phyloP scores from a whole-genome alignment of 2,329 filamentous ascomycete genomes.

The Trichocomaceae sp. region DNA sequence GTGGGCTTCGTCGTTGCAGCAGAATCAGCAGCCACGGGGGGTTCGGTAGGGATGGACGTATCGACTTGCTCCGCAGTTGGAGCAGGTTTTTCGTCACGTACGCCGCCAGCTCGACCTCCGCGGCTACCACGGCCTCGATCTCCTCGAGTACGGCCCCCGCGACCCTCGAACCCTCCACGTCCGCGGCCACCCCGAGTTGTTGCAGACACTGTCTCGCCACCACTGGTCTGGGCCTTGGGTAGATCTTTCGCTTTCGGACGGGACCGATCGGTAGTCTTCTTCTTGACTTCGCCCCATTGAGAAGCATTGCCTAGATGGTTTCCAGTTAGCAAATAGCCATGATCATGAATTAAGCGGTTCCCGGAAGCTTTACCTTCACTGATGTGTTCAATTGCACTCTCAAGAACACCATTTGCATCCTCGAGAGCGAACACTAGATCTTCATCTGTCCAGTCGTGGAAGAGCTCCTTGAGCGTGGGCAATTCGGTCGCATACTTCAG shows the following conservation, averaged over 20 bases:
- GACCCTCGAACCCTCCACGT: conserved; percentile 41
- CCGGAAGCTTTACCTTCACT: conserved; percentile 38
- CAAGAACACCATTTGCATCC: conserved; percentile 54
- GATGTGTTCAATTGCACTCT: conserved; percentile 46
- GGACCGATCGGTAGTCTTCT: conserved; percentile 43
- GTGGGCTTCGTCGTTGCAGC: conserved; percentile 20
- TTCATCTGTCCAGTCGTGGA: conserved; percentile 90
- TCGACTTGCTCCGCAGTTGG: conserved; percentile 15
- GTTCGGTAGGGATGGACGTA: conserved; percentile 15
- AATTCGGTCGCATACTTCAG: conserved; percentile 78
- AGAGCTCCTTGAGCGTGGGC: conserved; percentile 80
- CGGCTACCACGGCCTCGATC: conserved; percentile 44
- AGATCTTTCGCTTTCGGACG: conserved; percentile 43
- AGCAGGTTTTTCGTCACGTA: conserved; percentile 30
- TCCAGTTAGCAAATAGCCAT: background rate
- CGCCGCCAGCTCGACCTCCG: conserved; percentile 39
- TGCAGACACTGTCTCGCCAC: conserved; percentile 28
- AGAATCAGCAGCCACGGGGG: conserved; percentile 17
- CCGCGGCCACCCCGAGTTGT: conserved; percentile 39
- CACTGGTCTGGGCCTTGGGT: conserved; percentile 34
- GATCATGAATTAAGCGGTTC: background rate
- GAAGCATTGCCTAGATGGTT: conserved; percentile 40
- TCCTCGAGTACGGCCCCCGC: conserved; percentile 43
- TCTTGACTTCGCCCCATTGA: conserved; percentile 49
- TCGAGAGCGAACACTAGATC: conserved; percentile 89